Evolutionary conservation across 2,329 filamentous ascomycete genomes (phyloP).

Genomic region (Proliferodiscus dingleyae): DNA sequence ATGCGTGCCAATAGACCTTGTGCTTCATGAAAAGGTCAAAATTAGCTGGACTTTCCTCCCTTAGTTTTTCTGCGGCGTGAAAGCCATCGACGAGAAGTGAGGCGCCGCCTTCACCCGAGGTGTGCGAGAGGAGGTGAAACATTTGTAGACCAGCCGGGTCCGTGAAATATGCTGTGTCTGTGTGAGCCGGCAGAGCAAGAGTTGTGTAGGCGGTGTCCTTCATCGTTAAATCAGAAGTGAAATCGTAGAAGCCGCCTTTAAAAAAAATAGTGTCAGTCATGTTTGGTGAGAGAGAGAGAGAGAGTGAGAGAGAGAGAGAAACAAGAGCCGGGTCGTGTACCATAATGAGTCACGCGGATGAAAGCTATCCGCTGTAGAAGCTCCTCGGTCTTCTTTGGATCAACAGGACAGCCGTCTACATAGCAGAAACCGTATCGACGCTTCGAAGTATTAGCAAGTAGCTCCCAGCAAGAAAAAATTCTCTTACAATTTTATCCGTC

Average conservation of each 20-base stretch:
- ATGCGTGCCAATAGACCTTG: conserved; percentile 72
- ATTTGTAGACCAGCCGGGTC: conserved; percentile 88
- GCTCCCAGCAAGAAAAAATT: not conserved
- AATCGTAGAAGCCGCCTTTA: conserved; percentile 72
- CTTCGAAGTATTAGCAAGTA: conserved; percentile 39
- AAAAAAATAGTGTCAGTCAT: too few relatives aligned
- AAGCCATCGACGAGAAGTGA: conserved; percentile 87
- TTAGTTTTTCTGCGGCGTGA: conserved; percentile 59
- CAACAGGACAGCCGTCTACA: conserved; percentile 63
- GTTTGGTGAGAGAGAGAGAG: too few relatives aligned
- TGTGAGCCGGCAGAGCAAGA: conserved; percentile 76
- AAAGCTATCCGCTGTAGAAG: conserved; percentile 79
- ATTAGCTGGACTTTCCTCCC: conserved; percentile 45
- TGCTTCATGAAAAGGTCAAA: conserved; percentile 54
- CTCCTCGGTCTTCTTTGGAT: conserved; percentile 65
- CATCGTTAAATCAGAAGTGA: conserved; percentile 79
- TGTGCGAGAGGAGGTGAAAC: conserved; percentile 86
- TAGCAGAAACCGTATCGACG: conserved; percentile 71
- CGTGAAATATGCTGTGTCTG: conserved; percentile 93
- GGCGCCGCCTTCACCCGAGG: conserved; percentile 62
- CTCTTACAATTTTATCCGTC: conserved; percentile 58
- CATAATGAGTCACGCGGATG: conserved; percentile 88
- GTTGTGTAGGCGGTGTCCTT: conserved; percentile 92
- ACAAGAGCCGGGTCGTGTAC: conserved; percentile 36
- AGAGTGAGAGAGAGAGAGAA: not conserved